phyloP scores from a whole-genome alignment of 2,329 filamentous ascomycete genomes.

The Phialemonium atrogriseum region DNA sequence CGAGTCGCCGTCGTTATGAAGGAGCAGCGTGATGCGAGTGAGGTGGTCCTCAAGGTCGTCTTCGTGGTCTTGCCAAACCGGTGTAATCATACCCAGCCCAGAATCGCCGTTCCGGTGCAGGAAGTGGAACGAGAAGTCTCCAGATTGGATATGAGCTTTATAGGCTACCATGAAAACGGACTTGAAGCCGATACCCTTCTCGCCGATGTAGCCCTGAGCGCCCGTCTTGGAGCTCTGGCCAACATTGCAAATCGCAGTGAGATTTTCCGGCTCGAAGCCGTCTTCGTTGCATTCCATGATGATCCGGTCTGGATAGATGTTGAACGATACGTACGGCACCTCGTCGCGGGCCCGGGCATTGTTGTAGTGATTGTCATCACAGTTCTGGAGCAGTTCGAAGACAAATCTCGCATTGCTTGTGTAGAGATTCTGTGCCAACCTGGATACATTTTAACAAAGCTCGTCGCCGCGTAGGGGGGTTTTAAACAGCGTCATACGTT shows the following conservation, averaged over 20 bases:
- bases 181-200: conserved; percentile 45
- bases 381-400: conserved; percentile 46
- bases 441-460: conserved; percentile 10
- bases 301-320: conserved; percentile 26
- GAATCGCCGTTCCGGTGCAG: conserved; percentile 26
- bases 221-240: conserved; percentile 35
- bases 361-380: conserved; percentile 39
- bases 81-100: conserved; percentile 43
- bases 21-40: conserved; percentile 29
- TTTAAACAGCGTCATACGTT: conserved; percentile 9
- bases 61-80: conserved; percentile 26
- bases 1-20: conserved; percentile 19
- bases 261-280: conserved; percentile 32
- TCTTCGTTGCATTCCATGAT: conserved; percentile 42
- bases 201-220: conserved; percentile 35
- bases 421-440: conserved; percentile 34
- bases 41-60: conserved; percentile 8
- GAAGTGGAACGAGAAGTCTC: conserved; percentile 35
- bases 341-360: conserved; percentile 9
- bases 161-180: conserved; percentile 39
- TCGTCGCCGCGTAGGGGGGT: not conserved
- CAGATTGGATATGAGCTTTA: conserved; percentile 35
- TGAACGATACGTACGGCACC: conserved; percentile 24
- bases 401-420: conserved; percentile 36
- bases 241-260: conserved; percentile 36